These are phyloP conservation scores for Exophiala aquamarina DNA, from an alignment of 2,329 filamentous ascomycete genomes.

Conservation along the genomic window DNA sequence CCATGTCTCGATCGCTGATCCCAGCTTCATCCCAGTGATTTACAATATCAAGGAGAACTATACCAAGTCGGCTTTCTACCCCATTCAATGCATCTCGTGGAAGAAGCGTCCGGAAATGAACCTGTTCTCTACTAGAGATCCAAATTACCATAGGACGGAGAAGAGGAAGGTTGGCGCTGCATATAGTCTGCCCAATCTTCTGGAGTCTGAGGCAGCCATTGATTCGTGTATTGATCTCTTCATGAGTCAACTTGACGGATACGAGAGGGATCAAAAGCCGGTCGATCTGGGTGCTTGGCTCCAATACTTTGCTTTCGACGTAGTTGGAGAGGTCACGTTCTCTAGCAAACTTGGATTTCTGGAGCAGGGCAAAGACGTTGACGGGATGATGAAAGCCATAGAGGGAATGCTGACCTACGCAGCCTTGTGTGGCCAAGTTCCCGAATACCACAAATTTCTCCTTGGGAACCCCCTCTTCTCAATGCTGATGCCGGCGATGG, in stretches of 20 bases:
- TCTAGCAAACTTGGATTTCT: constrained; percentile 44
- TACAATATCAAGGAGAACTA: constrained; percentile 26
- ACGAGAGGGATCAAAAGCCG: constrained; percentile 37
- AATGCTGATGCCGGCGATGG: constrained; percentile 35
- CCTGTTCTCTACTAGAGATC: constrained; percentile 73
- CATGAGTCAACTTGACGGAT: constrained; percentile 49
- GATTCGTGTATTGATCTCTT: constrained; percentile 55
- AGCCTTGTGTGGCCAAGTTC: constrained; percentile 31
- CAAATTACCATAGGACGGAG: constrained; percentile 62
- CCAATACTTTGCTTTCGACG: constrained; percentile 53
- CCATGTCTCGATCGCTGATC: constrained; percentile 69
- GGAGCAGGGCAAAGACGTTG: constrained; percentile 41
- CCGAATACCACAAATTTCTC: constrained; percentile 29
- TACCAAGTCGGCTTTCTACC: constrained; percentile 25
- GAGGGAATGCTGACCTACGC: constrained; percentile 32
- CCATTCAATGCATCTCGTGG: constrained; percentile 25
- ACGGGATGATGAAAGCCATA: constrained; percentile 35
- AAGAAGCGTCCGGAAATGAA: constrained; percentile 68
- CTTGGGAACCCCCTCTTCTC: constrained; percentile 34
- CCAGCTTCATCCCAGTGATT: constrained; percentile 38
- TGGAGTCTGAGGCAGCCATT: constrained; percentile 29
- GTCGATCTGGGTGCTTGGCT: constrained; percentile 55
- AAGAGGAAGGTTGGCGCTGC: constrained; percentile 25
- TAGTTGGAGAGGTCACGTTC: constrained; percentile 43
- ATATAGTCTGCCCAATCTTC: constrained; percentile 29